Conservation (phyloP, 2,329 filamentous ascomycete genomes). For the Alternaria sp. region DNA sequence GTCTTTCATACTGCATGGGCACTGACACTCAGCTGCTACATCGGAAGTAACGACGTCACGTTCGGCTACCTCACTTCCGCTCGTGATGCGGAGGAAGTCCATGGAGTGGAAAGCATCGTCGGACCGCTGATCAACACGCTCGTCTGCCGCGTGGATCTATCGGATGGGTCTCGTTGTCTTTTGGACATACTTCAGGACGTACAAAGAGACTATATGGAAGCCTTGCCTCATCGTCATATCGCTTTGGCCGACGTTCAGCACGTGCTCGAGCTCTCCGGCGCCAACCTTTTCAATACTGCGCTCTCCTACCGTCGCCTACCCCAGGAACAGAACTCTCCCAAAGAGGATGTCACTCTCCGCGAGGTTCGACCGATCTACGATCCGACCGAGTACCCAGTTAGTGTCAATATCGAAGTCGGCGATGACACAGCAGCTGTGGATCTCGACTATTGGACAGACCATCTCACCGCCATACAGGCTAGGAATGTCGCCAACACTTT, state of each 20-base stretch:
- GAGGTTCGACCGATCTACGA: slow-evolving; percentile 51
- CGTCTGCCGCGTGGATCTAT: slow-evolving; percentile 52
- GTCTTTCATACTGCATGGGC: slow-evolving; percentile 53
- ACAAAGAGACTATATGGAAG: slow-evolving; percentile 56
- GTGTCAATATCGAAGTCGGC: slow-evolving; percentile 56
- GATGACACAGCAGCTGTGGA: slow-evolving; percentile 44
- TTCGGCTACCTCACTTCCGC: slow-evolving; percentile 56
- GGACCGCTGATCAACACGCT: slow-evolving; percentile 57
- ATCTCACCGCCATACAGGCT: slow-evolving; percentile 40
- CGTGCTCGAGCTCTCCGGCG: slow-evolving; percentile 40
- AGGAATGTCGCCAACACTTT: slow-evolving; percentile 43
- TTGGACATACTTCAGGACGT: slow-evolving; percentile 50
- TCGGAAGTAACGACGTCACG: slow-evolving; percentile 47
- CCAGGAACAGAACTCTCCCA: slow-evolving; percentile 27
- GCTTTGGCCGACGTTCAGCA: slow-evolving; percentile 57
- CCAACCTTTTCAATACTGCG: slow-evolving; percentile 56
- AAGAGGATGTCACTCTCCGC: slow-evolving; percentile 44
- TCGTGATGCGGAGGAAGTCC: slow-evolving; percentile 49
- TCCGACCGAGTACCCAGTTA: slow-evolving; percentile 56
- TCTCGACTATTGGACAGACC: slow-evolving; percentile 45
- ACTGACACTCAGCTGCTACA: slow-evolving; percentile 47
- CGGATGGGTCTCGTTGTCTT: slow-evolving; percentile 39
- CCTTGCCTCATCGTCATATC: slow-evolving; percentile 53
- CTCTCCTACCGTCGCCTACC: slow-evolving; percentile 56
- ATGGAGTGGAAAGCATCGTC: slow-evolving; percentile 51